phyloP scores from a whole-genome alignment of 176 grass and related monocot species.

The Sorghum bicolor region DNA sequence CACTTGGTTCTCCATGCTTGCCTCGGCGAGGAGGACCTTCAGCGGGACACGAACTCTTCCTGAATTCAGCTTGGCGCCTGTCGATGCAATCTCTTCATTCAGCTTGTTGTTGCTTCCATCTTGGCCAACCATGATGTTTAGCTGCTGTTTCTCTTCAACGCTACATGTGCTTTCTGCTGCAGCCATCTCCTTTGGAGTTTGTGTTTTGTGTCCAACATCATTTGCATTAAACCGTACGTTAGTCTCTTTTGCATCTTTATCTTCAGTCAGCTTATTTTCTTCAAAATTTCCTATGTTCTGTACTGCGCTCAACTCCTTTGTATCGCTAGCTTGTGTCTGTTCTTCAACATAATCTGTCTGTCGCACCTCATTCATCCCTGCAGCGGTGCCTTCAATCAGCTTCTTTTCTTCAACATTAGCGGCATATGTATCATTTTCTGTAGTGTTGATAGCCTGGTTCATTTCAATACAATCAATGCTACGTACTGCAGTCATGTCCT shows the following conservation, averaged over 20 bases:
- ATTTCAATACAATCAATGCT: not conserved
- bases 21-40: constrained; percentile 61
- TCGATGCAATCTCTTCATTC: constrained; percentile 23
- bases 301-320: not conserved
- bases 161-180: not conserved
- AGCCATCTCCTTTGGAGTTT: constrained; percentile 12
- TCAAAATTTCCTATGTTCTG: not conserved
- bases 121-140: not conserved
- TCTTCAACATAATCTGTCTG: not conserved
- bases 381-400: not conserved
- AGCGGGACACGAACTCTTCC: constrained; percentile 39
- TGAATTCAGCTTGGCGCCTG: constrained; percentile 20
- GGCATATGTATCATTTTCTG: not conserved
- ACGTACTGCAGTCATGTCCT: not conserved
- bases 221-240: not conserved
- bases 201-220: not conserved
- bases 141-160: constrained; percentile 11
- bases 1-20: constrained; percentile 48
- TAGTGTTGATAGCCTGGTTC: constrained; percentile 10
- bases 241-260: not conserved
- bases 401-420: constrained; percentile 25
- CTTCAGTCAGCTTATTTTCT: constrained; percentile 31
- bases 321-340: not conserved
- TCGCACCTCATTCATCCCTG: not conserved
- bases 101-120: constrained; percentile 32